These are phyloP conservation scores for Thraustochytrium sp. DNA, from an alignment of 352 stramenopile genomes.

Conservation along the genomic window DNA sequence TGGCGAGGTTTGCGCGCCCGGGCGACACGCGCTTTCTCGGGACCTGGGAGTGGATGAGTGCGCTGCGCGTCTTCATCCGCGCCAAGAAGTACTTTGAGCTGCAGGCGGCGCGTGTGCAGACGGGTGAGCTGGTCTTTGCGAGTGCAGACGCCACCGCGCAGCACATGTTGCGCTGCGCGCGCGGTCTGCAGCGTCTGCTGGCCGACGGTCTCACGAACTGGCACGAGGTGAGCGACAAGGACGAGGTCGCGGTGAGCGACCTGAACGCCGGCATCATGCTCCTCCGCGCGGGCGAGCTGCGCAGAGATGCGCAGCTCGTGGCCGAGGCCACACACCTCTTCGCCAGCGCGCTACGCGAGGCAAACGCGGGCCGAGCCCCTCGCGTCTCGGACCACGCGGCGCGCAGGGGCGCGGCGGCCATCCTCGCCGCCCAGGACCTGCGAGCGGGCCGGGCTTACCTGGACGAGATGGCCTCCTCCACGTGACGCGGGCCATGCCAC, in stretches of 20 bases:
- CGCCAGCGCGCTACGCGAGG: background rate
- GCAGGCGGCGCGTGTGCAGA: background rate
- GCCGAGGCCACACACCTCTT: slow-evolving; percentile 4
- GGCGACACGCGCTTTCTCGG: background rate
- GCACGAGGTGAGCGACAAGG: background rate
- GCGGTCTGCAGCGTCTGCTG: background rate
- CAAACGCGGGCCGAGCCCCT: background rate
- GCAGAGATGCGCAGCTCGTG: background rate
- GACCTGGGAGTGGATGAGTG: slow-evolving; percentile 3
- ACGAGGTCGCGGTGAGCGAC: slow-evolving; percentile 6
- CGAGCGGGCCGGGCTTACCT: background rate
- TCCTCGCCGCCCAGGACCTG: background rate
- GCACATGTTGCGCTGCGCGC: background rate
- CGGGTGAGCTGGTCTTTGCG: background rate
- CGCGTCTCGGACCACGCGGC: background rate
- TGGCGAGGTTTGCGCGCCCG: background rate
- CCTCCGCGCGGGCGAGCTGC: background rate
- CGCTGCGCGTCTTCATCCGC: background rate
- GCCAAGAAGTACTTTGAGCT: background rate
- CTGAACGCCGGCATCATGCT: background rate
- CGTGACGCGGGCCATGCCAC: too few species aligned
- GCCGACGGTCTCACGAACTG: background rate
- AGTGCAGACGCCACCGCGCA: background rate
- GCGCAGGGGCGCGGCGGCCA: background rate
- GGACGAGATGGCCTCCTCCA: too few species aligned